A percentile compares a stretch with the other conserved stretches of the same genome.
These are phyloP conservation scores for Diplosphaera chodatii DNA, from an alignment of 139 green algal genomes.

Conservation along the genomic window DNA sequence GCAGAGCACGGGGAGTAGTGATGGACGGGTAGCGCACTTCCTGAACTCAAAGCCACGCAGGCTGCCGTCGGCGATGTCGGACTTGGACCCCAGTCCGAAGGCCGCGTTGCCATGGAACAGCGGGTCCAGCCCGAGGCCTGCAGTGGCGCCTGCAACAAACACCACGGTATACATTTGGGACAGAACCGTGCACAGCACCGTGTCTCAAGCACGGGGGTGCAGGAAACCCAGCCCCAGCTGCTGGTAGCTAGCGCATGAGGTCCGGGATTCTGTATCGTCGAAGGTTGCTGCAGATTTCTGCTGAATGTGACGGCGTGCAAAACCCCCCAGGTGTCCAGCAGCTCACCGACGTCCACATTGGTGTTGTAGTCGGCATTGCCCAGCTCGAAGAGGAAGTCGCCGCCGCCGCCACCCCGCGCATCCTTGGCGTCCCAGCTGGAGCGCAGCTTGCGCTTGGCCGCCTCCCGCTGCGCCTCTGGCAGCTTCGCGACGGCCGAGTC, in stretches of 20 bases:
- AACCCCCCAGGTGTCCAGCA: too few relatives aligned
- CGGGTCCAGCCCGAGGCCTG: slow-evolving; percentile 45
- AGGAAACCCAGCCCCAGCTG: too few relatives aligned
- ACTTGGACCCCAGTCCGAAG: slow-evolving; percentile 35
- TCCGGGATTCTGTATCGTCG: too few relatives aligned
- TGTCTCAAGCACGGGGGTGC: background rate
- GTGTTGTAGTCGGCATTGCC: slow-evolving; percentile 57
- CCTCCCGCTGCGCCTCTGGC: too few relatives aligned
- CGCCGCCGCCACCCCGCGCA: slow-evolving; percentile 20
- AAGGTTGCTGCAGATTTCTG: too few relatives aligned
- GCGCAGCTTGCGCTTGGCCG: background rate
- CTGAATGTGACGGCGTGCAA: too few relatives aligned
- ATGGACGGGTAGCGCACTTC: background rate
- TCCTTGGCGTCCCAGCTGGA: slow-evolving; percentile 53
- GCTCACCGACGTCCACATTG: slow-evolving; percentile 48
- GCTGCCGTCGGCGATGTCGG: slow-evolving; percentile 62
- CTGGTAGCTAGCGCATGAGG: too few relatives aligned
- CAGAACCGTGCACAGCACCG: background rate
- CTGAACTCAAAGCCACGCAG: slow-evolving; percentile 50
- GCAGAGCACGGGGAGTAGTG: too few relatives aligned
- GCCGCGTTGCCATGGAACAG: slow-evolving; percentile 49
- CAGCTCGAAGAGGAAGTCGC: slow-evolving; percentile 40
- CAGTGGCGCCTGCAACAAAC: slow-evolving; percentile 39
- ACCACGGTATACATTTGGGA: too few relatives aligned
- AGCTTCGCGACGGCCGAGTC: background rate